These are phyloP conservation scores for Apiospora hydei DNA, from an alignment of 2,329 filamentous ascomycete species.

Conservation along the genomic window DNA sequence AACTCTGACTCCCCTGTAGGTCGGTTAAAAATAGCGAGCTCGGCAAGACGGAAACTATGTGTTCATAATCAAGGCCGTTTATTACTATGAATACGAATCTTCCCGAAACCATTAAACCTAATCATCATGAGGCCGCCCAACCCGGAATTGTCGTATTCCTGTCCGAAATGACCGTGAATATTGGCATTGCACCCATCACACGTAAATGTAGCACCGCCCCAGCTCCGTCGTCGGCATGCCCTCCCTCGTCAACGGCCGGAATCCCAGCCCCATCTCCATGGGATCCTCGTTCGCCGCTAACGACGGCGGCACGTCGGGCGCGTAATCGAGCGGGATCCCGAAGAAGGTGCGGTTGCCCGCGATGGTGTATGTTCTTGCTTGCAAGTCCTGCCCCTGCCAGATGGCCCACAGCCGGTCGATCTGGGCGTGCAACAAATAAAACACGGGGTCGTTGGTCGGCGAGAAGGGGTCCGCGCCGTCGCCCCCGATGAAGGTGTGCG, in stretches of 20 bases:
- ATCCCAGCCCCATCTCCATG: slow-evolving; percentile 31
- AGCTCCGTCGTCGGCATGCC: slow-evolving; percentile 32
- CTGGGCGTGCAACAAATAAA: slow-evolving; percentile 35
- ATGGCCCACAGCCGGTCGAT: slow-evolving; percentile 36
- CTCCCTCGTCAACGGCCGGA: slow-evolving; percentile 29
- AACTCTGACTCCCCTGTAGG: too few species aligned
- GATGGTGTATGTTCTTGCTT: slow-evolving; percentile 31
- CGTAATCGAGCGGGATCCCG: slow-evolving; percentile 29
- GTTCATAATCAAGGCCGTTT: too few species aligned
- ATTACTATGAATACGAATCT: too few species aligned
- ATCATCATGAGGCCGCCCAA: not conserved
- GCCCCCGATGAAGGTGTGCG: slow-evolving; percentile 32
- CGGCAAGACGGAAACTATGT: too few species aligned
- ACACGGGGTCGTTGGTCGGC: slow-evolving; percentile 34
- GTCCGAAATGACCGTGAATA: not conserved
- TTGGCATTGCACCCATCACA: slow-evolving; percentile 21
- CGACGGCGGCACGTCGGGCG: slow-evolving; percentile 30
- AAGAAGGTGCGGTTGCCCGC: slow-evolving; percentile 33
- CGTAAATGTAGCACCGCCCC: slow-evolving; percentile 33
- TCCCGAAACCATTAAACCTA: too few species aligned
- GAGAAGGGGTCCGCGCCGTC: slow-evolving; percentile 34
- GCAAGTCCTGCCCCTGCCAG: slow-evolving; percentile 34
- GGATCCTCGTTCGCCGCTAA: slow-evolving; percentile 32
- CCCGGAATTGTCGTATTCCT: not conserved
- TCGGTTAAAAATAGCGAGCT: too few species aligned